These are phyloP conservation scores for Neocatenulostroma microsporum DNA, from an alignment of 2,329 filamentous ascomycete species.

Conservation along the genomic window DNA sequence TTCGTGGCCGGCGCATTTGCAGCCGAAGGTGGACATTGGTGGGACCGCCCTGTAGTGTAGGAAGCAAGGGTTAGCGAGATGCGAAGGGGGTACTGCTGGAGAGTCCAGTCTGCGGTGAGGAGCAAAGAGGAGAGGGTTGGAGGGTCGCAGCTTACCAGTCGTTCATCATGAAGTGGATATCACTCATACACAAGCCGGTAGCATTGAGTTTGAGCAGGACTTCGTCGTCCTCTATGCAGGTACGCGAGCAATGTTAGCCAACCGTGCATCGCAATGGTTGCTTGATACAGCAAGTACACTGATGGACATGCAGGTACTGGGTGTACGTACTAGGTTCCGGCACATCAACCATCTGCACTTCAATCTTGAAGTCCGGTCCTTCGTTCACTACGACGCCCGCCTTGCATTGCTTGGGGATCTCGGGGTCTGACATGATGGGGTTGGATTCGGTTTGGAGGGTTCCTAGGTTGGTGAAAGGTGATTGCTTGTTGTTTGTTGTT, in stretches of 20 bases:
- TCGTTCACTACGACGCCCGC: conserved; percentile 46
- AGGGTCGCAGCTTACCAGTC: too few species aligned
- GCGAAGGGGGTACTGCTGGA: too few species aligned
- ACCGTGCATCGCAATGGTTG: too few species aligned
- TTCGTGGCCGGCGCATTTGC: conserved; percentile 38
- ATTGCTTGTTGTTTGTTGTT: too few species aligned
- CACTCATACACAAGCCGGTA: conserved; percentile 52
- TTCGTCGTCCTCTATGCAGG: conserved; percentile 35
- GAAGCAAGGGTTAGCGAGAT: too few species aligned
- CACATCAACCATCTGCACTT: conserved; percentile 43
- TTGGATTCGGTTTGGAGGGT: too few species aligned
- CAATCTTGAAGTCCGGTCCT: conserved; percentile 43
- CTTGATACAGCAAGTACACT: too few species aligned
- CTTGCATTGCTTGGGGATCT: conserved; percentile 44
- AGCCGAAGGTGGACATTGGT: conserved; percentile 36
- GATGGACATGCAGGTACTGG: conserved; percentile 7
- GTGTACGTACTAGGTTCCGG: conserved; percentile 39
- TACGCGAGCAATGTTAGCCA: conserved; percentile 1
- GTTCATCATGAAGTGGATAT: conserved; percentile 51
- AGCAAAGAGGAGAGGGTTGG: too few species aligned
- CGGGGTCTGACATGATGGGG: conserved; percentile 20
- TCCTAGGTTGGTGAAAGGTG: too few species aligned
- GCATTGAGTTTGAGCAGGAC: conserved; percentile 51
- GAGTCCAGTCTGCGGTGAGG: too few species aligned
- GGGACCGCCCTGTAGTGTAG: too few species aligned